A percentile compares a stretch with the other conserved stretches of the same genome.
Evolutionary conservation across 495 filamentous ascomycete species (phyloP).

Genomic region (Terfezia claveryi): DNA sequence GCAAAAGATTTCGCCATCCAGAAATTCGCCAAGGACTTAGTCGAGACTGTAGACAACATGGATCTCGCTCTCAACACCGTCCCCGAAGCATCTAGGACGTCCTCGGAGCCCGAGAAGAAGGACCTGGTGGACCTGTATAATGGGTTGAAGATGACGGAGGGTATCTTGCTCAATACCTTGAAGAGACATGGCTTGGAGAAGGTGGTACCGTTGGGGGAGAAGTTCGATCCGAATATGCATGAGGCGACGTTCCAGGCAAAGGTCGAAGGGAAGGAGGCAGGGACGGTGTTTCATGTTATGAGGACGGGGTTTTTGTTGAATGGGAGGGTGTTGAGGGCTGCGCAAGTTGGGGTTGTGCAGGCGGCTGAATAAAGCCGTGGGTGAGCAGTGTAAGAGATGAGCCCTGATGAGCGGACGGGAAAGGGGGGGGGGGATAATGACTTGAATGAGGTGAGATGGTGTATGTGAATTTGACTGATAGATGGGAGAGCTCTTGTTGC

Average conservation of each 20-base stretch:
- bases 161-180: constrained; percentile 66
- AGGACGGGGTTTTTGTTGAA: constrained; percentile 89
- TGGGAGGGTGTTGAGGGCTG: constrained; percentile 51
- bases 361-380: not conserved
- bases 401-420: no score
- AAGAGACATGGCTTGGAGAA: constrained; percentile 85
- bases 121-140: constrained; percentile 58
- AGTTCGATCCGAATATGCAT: constrained; percentile 88
- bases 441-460: no score
- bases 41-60: constrained; percentile 89
- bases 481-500: no score
- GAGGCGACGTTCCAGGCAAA: constrained; percentile 89
- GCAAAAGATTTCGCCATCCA: constrained; percentile 87
- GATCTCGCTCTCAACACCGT: constrained; percentile 74
- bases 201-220: constrained; percentile 54
- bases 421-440: no score
- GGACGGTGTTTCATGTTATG: constrained; percentile 75
- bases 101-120: constrained; percentile 25
- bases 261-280: constrained; percentile 63
- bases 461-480: no score
- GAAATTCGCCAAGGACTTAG: constrained; percentile 76
- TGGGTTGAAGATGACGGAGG: constrained; percentile 85
- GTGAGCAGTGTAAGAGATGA: not conserved
- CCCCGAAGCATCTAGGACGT: constrained; percentile 42
- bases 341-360: not conserved